Percentiles rank a stretch among this genome's conserved stretches.
Evolutionary conservation across 192 early-diverging fungal species (phyloP).

Genomic region (Anaeromyces robustus): DNA sequence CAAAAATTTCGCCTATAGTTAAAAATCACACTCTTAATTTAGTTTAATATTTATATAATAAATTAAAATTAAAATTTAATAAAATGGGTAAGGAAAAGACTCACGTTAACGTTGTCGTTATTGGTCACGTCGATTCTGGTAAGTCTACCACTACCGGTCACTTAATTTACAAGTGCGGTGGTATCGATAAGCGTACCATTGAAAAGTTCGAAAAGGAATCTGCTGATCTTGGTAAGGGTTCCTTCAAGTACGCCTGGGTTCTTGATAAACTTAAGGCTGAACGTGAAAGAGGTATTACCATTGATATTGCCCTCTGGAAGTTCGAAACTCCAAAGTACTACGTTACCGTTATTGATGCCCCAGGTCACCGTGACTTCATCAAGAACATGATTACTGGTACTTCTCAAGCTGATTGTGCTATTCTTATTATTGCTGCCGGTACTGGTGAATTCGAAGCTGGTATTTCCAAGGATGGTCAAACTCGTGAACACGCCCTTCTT

Average conservation of each 20-base stretch:
- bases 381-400: conserved; percentile 99
- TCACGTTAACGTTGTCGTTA: conserved; percentile 89
- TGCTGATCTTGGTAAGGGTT: conserved; percentile 94
- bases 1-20: background rate
- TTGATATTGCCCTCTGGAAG: conserved; percentile 71
- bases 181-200: background rate
- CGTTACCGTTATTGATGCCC: conserved; percentile 31
- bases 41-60: background rate
- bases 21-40: background rate
- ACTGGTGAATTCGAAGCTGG: background rate
- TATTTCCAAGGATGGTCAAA: background rate
- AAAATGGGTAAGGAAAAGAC: conserved; percentile 72
- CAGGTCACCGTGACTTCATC: conserved; percentile 99
- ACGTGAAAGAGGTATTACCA: conserved; percentile 99
- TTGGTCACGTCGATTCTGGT: conserved; percentile 99
- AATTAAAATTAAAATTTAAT: background rate
- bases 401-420: conserved; percentile 35
- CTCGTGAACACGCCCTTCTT: background rate
- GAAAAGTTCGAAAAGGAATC: background rate
- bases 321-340: background rate
- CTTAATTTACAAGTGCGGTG: background rate
- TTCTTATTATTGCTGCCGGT: background rate
- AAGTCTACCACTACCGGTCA: background rate
- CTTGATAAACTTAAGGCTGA: conserved; percentile 98
- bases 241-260: conserved; percentile 99